A percentile compares a stretch with the other conserved stretches of the same genome.
phyloP scores from a whole-genome alignment of 108 stramenopile genomes.

The Cyclotella choctawhatcheeana region DNA sequence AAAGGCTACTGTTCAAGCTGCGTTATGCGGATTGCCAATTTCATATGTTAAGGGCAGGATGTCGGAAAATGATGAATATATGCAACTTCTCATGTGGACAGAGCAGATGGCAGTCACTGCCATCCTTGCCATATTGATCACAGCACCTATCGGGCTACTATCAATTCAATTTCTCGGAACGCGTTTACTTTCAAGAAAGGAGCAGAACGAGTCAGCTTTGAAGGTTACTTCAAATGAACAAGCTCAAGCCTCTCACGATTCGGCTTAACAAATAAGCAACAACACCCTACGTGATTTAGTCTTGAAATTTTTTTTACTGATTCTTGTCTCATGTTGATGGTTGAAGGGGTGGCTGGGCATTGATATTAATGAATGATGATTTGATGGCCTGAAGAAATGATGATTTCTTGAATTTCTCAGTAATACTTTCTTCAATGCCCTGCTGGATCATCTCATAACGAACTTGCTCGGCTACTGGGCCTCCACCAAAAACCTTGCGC shows the following conservation, averaged over 20 bases:
- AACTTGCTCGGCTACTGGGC: constrained; percentile 72
- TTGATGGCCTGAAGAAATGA: constrained; percentile 65
- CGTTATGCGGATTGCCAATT: constrained; percentile 46
- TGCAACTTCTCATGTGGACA: not conserved
- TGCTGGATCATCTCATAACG: constrained; percentile 53
- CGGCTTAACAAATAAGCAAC: too few species aligned
- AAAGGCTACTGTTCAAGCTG: constrained; percentile 66
- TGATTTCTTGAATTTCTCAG: constrained; percentile 54
- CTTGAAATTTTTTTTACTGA: not conserved
- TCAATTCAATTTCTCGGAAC: constrained; percentile 21
- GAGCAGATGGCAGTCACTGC: constrained; percentile 9
- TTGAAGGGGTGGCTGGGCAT: too few species aligned
- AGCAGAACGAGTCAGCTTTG: not conserved
- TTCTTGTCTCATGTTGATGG: not conserved
- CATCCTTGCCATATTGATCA: constrained; percentile 29
- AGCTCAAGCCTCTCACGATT: not conserved
- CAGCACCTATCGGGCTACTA: constrained; percentile 36
- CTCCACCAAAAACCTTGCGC: constrained; percentile 71
- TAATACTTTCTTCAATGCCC: constrained; percentile 47
- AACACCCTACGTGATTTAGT: too few species aligned
- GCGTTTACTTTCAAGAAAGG: not conserved
- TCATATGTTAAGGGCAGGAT: constrained; percentile 22
- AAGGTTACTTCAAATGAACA: not conserved
- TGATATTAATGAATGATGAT: constrained; percentile 32
- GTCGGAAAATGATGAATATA: not conserved